Conservation (phyloP, 2,329 filamentous ascomycete genomes). For the Colletotrichum sansevieriae region DNA sequence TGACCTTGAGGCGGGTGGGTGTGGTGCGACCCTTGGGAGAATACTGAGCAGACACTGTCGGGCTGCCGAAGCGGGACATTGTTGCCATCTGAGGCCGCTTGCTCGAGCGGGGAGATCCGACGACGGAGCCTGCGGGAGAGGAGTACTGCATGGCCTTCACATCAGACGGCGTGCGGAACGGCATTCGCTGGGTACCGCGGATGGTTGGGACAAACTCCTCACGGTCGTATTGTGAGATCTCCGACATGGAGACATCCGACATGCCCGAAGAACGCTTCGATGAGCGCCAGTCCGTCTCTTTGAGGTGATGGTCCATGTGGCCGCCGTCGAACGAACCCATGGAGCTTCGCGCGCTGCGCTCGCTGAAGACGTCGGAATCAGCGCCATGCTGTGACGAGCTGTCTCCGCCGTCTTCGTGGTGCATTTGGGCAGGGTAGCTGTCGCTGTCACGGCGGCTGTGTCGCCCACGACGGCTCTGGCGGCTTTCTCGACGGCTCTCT, state of each 20-base stretch:
- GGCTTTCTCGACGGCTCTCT: constrained; percentile 14
- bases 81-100: constrained; percentile 62
- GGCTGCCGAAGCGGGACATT: constrained; percentile 70
- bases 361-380: constrained; percentile 71
- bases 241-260: constrained; percentile 65
- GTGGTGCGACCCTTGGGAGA: constrained; percentile 67
- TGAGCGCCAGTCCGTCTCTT: constrained; percentile 50
- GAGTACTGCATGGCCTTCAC: constrained; percentile 80
- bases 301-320: constrained; percentile 45
- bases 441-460: constrained; percentile 28
- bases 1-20: constrained; percentile 68
- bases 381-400: constrained; percentile 65
- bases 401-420: constrained; percentile 52
- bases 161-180: constrained; percentile 77
- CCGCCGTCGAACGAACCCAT: constrained; percentile 60
- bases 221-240: constrained; percentile 50
- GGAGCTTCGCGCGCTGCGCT: constrained; percentile 69
- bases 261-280: constrained; percentile 57
- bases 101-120: constrained; percentile 62
- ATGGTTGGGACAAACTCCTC: constrained; percentile 66
- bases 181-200: constrained; percentile 70
- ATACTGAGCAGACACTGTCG: constrained; percentile 63
- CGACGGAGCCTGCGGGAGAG: constrained; percentile 71
- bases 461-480: constrained; percentile 11
- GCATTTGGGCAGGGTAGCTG: background rate